phyloP scores from a whole-genome alignment of 257 asterid species.

The Jasminum sambac region DNA sequence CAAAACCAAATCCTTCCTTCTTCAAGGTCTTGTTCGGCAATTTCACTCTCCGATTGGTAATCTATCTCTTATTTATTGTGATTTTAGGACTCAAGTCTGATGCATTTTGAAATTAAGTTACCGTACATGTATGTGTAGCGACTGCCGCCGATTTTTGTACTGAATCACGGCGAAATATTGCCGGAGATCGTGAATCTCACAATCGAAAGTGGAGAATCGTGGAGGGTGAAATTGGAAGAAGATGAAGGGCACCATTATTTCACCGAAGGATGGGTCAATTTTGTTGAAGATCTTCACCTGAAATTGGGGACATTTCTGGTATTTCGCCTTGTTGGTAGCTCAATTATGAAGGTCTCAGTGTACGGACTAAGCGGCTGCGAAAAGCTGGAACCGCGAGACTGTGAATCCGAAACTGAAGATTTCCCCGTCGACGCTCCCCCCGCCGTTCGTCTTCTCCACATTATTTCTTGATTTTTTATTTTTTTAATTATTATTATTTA shows the following conservation, averaged over 20 bases:
- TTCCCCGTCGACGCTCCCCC: background rate
- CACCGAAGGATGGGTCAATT: slow-evolving; percentile 31
- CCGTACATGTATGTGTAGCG: slow-evolving; percentile 19
- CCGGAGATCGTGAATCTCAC: slow-evolving; percentile 16
- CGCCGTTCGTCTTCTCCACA: background rate
- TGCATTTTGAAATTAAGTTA: background rate
- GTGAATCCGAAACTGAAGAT: background rate
- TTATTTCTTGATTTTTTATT: background rate
- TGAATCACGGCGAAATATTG: slow-evolving; percentile 11
- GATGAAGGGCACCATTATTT: slow-evolving; percentile 20
- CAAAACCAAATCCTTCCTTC: slow-evolving; percentile 6
- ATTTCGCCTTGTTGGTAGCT: slow-evolving; percentile 19
- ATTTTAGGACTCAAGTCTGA: background rate
- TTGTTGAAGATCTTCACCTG: slow-evolving; percentile 27
- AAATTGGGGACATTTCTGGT: slow-evolving; percentile 24
- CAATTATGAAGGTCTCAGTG: slow-evolving; percentile 20
- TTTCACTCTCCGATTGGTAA: slow-evolving; percentile 18
- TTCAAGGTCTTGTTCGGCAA: slow-evolving; percentile 20
- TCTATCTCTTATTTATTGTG: background rate
- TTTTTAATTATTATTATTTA: no score
- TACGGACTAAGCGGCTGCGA: slow-evolving; percentile 4
- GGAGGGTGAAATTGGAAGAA: slow-evolving; percentile 28
- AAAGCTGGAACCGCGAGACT: background rate
- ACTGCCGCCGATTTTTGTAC: slow-evolving; percentile 27
- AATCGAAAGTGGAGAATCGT: slow-evolving; percentile 22